Evolutionary conservation across 106 monocot species (phyloP).

Genomic region (Apostasia ramifera): DNA sequence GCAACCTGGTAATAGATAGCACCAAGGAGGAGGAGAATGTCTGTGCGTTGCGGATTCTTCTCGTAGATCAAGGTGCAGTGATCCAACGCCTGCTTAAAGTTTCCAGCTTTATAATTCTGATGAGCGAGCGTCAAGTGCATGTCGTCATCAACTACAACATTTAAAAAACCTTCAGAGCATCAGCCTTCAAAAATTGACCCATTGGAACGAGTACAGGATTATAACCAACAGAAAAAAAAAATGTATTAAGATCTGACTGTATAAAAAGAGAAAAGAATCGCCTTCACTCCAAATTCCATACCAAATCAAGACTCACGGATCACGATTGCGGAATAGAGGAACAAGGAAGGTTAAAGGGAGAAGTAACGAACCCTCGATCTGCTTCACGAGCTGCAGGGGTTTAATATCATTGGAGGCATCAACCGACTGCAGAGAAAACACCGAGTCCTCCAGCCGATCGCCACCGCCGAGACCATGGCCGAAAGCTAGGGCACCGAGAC

Average conservation of each 20-base stretch:
- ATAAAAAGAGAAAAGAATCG: not conserved
- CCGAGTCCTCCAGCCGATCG: conserved; percentile 22
- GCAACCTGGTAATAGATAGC: conserved; percentile 88
- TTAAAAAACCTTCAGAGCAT: not conserved
- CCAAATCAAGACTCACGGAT: not conserved
- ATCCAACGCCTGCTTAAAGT: conserved; percentile 73
- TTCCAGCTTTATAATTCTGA: conserved; percentile 78
- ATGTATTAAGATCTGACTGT: not conserved
- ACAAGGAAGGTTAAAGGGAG: not conserved
- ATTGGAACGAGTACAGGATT: not conserved
- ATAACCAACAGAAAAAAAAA: not conserved
- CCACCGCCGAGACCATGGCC: conserved; percentile 2
- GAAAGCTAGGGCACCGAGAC: conserved; percentile 20
- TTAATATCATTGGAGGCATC: conserved; percentile 32
- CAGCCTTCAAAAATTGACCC: not conserved
- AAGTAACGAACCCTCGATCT: conserved; percentile 20
- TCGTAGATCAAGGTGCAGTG: conserved; percentile 61
- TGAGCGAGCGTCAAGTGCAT: conserved; percentile 61
- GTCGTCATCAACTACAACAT: conserved; percentile 55
- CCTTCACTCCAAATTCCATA: not conserved
- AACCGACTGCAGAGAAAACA: conserved; percentile 13
- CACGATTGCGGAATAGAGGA: not conserved
- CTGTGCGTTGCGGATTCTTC: conserved; percentile 67
- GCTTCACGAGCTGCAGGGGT: conserved; percentile 21
- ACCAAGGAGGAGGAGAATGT: conserved; percentile 85